These are phyloP conservation scores for Rusavskia elegans DNA, from an alignment of 495 filamentous ascomycete genomes.

Conservation along the genomic window DNA sequence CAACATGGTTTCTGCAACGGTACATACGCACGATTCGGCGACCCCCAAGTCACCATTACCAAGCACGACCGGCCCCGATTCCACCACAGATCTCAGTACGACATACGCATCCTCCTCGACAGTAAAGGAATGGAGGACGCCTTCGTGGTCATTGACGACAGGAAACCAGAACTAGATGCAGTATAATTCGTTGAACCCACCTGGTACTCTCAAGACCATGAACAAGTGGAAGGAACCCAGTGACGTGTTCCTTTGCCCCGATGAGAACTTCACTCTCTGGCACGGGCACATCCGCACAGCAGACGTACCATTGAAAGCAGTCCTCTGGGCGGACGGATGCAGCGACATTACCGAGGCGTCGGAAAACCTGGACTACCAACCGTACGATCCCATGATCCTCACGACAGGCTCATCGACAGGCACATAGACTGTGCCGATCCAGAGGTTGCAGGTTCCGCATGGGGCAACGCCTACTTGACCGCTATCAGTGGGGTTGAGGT, in stretches of 20 bases:
- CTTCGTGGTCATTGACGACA: conserved; percentile 1
- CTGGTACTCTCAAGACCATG: background rate
- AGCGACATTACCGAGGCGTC: background rate
- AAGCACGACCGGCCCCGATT: conserved; percentile 2
- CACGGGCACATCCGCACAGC: background rate
- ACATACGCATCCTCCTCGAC: conserved; percentile 2
- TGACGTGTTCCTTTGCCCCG: background rate
- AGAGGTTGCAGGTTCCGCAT: background rate
- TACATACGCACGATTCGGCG: background rate
- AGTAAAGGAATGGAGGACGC: background rate
- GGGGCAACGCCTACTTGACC: background rate
- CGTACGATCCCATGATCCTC: conserved; percentile 6
- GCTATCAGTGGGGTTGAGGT: background rate
- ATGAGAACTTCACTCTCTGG: conserved; percentile 3
- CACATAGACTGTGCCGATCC: background rate
- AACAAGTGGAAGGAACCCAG: too few relatives aligned
- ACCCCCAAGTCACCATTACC: background rate
- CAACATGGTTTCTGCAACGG: conserved; percentile 4
- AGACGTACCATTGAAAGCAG: background rate
- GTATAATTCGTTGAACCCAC: background rate
- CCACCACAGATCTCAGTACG: conserved; percentile 2
- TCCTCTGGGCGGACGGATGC: background rate
- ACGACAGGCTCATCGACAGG: background rate
- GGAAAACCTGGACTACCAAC: background rate
- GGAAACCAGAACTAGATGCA: background rate